Conservation (phyloP, 1,139 yeast genomes). For the Yamadazyma spencermartinsiae region DNA sequence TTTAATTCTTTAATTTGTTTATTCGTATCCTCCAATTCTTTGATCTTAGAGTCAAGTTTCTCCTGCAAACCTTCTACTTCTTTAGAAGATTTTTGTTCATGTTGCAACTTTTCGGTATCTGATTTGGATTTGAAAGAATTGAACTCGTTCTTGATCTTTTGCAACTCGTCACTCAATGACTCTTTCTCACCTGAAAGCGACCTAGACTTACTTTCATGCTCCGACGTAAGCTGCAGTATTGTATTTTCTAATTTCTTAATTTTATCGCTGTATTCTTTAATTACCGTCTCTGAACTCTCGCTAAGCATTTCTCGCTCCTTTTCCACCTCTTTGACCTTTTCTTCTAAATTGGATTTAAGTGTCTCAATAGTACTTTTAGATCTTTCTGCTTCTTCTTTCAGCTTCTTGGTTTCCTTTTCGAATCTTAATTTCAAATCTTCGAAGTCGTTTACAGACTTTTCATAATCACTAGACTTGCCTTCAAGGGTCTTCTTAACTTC, state of each 20-base stretch:
- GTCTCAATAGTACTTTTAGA: slow-evolving; percentile 8
- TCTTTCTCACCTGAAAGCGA: slow-evolving; percentile 9
- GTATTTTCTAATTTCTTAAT: slow-evolving; percentile 29
- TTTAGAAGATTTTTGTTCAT: slow-evolving; percentile 3
- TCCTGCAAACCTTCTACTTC: slow-evolving; percentile 9
- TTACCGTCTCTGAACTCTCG: slow-evolving; percentile 50
- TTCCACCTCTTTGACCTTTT: slow-evolving; percentile 46
- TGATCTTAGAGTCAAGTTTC: slow-evolving; percentile 9
- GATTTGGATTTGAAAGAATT: slow-evolving; percentile 4
- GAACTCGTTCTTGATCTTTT: slow-evolving; percentile 5
- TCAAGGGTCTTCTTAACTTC: slow-evolving; percentile 12
- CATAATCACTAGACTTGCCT: slow-evolving; percentile 7
- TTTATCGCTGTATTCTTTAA: slow-evolving; percentile 50
- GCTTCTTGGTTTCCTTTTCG: slow-evolving; percentile 5
- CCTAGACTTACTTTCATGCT: slow-evolving; percentile 12
- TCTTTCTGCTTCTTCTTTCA: slow-evolving; percentile 7
- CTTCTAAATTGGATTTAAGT: slow-evolving; percentile 21
- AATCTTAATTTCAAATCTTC: slow-evolving; percentile 5
- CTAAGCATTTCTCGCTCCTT: slow-evolving; percentile 48
- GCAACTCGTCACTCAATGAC: slow-evolving; percentile 4
- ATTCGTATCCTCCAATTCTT: slow-evolving; percentile 7
- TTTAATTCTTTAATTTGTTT: neutral
- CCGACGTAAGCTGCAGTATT: slow-evolving; percentile 14
- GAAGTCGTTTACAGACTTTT: slow-evolving; percentile 9
- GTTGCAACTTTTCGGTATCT: slow-evolving; percentile 2